A percentile compares a stretch with the other conserved stretches of the same genome.
Conservation (phyloP, 257 asterid genomes). For the Solanum bulbocastanum region DNA sequence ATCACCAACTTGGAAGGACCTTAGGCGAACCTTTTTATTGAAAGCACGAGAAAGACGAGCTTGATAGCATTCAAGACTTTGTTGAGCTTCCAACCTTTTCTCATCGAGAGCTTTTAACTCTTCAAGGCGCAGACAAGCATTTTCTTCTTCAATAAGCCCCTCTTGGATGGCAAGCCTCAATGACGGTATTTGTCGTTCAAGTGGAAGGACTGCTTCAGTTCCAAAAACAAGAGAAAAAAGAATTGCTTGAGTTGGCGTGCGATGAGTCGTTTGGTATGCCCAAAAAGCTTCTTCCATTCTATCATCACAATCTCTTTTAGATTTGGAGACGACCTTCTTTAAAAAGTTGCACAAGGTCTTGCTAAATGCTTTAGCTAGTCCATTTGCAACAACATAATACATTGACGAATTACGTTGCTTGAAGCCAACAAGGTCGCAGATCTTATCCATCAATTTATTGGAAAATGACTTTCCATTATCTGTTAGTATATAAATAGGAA, state of each 20-base stretch:
- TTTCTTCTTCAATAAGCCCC: neutral
- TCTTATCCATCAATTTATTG: neutral
- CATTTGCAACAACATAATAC: neutral
- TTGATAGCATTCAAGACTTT: neutral
- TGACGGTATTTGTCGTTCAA: neutral
- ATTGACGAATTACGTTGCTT: neutral
- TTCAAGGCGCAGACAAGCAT: neutral
- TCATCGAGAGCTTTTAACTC: neutral
- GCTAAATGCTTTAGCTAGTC: neutral
- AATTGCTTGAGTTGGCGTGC: neutral
- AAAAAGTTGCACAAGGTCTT: neutral
- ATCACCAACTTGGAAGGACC: neutral
- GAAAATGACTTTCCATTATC: neutral
- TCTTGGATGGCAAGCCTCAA: neutral
- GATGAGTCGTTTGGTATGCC: neutral
- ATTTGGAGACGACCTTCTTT: neutral
- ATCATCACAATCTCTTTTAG: neutral
- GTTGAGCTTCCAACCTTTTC: neutral
- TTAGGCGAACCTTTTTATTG: neutral
- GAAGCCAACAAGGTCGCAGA: neutral
- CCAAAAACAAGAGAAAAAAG: neutral
- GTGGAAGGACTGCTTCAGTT: neutral
- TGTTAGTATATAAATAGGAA: neutral
- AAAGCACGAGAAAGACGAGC: neutral
- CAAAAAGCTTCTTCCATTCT: neutral